phyloP scores from a whole-genome alignment of 208 protist species.

The Angomonas desouzai region DNA sequence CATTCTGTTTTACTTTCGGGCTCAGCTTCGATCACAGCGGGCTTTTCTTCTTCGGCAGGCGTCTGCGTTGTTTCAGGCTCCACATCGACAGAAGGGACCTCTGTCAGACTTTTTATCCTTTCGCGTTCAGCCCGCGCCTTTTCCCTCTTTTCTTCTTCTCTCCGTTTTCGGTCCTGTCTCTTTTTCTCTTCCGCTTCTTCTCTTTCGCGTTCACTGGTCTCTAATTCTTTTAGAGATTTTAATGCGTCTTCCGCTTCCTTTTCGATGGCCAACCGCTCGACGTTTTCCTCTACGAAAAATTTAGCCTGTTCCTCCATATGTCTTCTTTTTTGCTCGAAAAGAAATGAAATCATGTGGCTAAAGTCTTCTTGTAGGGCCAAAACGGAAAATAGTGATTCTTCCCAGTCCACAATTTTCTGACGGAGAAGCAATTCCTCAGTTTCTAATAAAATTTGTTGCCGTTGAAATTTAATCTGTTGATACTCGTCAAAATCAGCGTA shows the following conservation, averaged over 20 bases:
- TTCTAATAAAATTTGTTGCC: constrained; percentile 28
- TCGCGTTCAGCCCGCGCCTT: constrained; percentile 28
- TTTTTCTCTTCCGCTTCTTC: constrained; percentile 33
- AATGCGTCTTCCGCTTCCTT: constrained; percentile 11
- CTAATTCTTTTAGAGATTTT: constrained; percentile 21
- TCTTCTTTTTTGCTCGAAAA: constrained; percentile 9
- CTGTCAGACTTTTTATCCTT: constrained; percentile 12
- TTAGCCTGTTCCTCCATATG: constrained; percentile 1
- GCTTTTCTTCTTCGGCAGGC: neutral
- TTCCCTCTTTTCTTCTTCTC: constrained; percentile 42
- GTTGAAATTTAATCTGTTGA: constrained; percentile 39
- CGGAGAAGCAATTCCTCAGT: constrained; percentile 36
- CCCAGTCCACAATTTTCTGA: constrained; percentile 21
- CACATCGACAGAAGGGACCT: neutral
- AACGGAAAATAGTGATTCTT: constrained; percentile 15
- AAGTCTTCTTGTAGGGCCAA: constrained; percentile 17
- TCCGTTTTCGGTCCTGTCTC: constrained; percentile 43
- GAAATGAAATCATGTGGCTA: constrained; percentile 7
- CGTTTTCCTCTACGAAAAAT: neutral
- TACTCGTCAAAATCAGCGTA: constrained; percentile 64
- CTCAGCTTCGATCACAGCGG: too few relatives aligned
- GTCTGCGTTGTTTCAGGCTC: neutral
- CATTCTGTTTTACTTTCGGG: neutral
- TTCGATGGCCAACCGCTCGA: constrained; percentile 13
- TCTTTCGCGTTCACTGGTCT: constrained; percentile 27